phyloP scores from a whole-genome alignment of 805 yeast genomes.

The Cyberlindnera xishuangbannaensis region DNA sequence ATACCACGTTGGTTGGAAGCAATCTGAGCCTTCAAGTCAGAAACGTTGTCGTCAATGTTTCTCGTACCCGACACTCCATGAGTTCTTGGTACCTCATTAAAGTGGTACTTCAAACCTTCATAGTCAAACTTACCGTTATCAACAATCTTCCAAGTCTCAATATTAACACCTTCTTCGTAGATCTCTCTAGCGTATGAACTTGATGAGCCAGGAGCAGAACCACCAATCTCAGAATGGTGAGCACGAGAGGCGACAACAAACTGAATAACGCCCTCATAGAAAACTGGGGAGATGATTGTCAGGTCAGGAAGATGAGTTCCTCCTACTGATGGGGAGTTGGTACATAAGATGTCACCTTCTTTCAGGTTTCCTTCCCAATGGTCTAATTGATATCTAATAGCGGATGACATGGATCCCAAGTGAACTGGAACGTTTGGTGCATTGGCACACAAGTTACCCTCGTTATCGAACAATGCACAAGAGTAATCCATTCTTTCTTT shows the following conservation, averaged over 20 bases:
- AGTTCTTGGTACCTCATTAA: conserved; percentile 40
- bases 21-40: conserved; percentile 43
- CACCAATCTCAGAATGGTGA: conserved; percentile 90
- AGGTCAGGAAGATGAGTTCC: conserved; percentile 48
- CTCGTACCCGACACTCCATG: conserved; percentile 54
- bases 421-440: conserved; percentile 46
- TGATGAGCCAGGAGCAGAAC: conserved; percentile 53
- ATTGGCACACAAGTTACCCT: conserved; percentile 39
- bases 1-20: conserved; percentile 52
- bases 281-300: conserved; percentile 53
- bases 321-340: conserved; percentile 39
- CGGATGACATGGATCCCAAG: conserved; percentile 40
- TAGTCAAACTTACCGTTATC: conserved; percentile 46
- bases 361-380: conserved; percentile 34
- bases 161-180: conserved; percentile 52
- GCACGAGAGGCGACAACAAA: conserved; percentile 64
- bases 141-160: conserved; percentile 47
- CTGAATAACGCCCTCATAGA: conserved; percentile 38
- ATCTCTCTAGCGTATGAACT: conserved; percentile 49
- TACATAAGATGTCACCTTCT: conserved; percentile 39
- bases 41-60: conserved; percentile 46
- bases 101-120: conserved; percentile 39
- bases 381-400: conserved; percentile 32
- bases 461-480: conserved; percentile 41
- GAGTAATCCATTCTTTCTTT: conserved; percentile 44